phyloP scores from a whole-genome alignment of 2,329 filamentous ascomycete genomes.

The Fusarium hostae region DNA sequence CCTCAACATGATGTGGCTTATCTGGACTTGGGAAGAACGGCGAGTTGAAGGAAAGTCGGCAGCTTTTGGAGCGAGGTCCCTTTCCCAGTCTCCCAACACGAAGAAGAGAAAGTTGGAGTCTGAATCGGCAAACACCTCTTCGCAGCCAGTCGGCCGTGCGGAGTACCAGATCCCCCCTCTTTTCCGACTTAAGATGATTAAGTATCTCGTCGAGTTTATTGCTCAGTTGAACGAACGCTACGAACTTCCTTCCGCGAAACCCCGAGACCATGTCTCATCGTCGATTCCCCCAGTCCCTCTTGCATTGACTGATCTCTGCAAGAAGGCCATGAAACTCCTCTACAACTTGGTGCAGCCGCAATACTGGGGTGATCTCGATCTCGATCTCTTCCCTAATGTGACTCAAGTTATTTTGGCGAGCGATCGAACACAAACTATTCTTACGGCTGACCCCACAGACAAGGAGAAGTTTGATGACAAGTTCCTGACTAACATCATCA shows the following conservation, averaged over 20 bases:
- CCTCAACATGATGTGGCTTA: constrained; percentile 87
- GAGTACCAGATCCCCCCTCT: constrained; percentile 76
- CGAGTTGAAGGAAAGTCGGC: constrained; percentile 70
- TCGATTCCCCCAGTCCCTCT: constrained; percentile 60
- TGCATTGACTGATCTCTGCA: constrained; percentile 80
- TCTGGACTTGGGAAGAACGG: constrained; percentile 92
- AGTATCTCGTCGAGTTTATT: constrained; percentile 96
- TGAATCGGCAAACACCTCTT: constrained; percentile 64
- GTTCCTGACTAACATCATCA: constrained; percentile 88
- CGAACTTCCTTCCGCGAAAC: constrained; percentile 76
- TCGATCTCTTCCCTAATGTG: constrained; percentile 90
- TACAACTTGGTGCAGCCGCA: constrained; percentile 85
- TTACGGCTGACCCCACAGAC: constrained; percentile 68
- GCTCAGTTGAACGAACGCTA: constrained; percentile 89
- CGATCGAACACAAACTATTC: constrained; percentile 75
- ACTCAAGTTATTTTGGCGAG: constrained; percentile 86
- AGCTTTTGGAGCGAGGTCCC: constrained; percentile 46
- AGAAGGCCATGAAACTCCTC: constrained; percentile 83
- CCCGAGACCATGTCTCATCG: constrained; percentile 62
- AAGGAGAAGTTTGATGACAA: constrained; percentile 84
- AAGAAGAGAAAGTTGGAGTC: constrained; percentile 82
- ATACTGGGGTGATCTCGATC: constrained; percentile 91
- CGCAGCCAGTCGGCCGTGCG: constrained; percentile 63
- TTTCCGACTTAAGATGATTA: constrained; percentile 83
- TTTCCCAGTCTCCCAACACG: constrained; percentile 76